Base-by-base conservation (phyloP, 31 red algal genomes). In the Asparagopsis taxiformis region DNA sequence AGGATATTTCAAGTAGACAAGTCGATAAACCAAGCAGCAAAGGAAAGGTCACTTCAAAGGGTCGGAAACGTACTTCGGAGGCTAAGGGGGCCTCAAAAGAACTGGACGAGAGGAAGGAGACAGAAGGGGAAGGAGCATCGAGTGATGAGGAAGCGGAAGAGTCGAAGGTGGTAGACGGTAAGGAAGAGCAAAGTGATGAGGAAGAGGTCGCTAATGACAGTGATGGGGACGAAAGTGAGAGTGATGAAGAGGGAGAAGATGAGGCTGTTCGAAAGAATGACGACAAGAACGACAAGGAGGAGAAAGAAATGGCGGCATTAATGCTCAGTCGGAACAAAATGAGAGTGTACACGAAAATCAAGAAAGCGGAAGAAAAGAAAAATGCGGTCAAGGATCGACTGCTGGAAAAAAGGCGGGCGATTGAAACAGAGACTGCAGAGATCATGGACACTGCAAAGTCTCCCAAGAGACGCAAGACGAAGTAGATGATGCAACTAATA, bases 251-350 rank as follows among this genome's bases (percentile, higher is more conserved):
- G 21, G 65, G 53, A 3, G 60, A 72, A 8, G 35, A 70, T 51
- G 41, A 50, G 17, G 50, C 69, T 50, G 56, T 15, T 25, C 0
- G 36, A 55, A 23, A 48, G n/a, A 29, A 72, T 7, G 16, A 31
- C 53, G 22, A 44, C 49, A 32, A 38, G 51, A 68, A 56, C 34
- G 85, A 66, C 1, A 73, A 73, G 34, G 75, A 89, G 25, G 85
- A 52, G 3, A 70, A 78, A 29, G 75, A 89, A 30, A 74, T 89
- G 85, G 75, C 74, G 4, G 36, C 75, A 0, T 33, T 89, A 2
- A 80, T 89, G 85, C 31, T 89, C 23, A 80, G 75, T 50, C 35
- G 75, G 38, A 89, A 89, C 66, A 89, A 80, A 39, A 64, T 65
- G 57, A 64, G 55, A 3, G 26, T 65, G 34, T 89, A 80, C 59